phyloP scores from a whole-genome alignment of 2,329 filamentous ascomycete genomes.

The Bipolaris sorokiniana region DNA sequence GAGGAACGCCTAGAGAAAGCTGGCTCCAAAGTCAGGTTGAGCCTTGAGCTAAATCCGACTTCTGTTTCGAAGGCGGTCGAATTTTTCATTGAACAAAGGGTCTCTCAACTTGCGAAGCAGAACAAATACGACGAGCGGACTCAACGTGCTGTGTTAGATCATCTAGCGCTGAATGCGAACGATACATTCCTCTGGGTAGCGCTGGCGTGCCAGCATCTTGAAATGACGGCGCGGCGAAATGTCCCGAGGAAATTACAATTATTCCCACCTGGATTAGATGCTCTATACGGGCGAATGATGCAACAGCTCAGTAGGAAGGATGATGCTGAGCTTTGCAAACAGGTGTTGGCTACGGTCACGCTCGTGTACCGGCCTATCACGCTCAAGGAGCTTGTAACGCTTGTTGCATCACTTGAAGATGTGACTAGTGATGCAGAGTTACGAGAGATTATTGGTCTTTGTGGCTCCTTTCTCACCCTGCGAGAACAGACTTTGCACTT shows the following conservation, averaged over 20 bases:
- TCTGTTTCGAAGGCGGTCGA: conserved; percentile 45
- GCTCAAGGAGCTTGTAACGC: no score
- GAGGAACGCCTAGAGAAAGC: neutral
- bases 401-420: no score
- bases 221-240: conserved; percentile 20
- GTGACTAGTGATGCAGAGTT: no score
- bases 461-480: neutral
- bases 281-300: no score
- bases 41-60: conserved; percentile 6
- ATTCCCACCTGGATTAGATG: no score
- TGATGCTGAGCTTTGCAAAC: no score
- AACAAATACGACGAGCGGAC: conserved; percentile 44
- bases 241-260: conserved; percentile 17
- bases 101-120: conserved; percentile 17
- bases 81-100: conserved; percentile 48
- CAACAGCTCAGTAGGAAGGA: no score
- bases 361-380: no score
- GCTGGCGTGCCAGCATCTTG: conserved; percentile 46
- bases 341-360: no score
- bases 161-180: conserved; percentile 40
- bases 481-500: neutral
- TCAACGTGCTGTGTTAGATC: conserved; percentile 29
- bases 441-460: neutral
- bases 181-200: neutral
- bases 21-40: neutral